Evolutionary conservation across 1,284 basidiomycete genomes (phyloP).

Genomic region (Rhodotorula sp.): DNA sequence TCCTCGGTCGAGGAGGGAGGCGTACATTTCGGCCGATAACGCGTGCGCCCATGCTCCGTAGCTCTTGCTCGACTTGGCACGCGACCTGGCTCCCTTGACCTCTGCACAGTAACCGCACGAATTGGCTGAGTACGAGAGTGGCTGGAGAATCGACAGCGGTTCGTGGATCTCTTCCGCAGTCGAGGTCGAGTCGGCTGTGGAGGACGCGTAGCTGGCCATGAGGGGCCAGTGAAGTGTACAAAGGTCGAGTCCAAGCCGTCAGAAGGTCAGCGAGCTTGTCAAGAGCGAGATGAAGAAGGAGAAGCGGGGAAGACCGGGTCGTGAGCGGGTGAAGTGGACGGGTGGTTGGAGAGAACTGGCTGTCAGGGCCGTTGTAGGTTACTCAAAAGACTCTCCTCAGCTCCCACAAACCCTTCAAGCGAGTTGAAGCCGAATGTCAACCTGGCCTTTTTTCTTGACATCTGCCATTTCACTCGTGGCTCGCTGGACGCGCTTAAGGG

Average conservation of each 20-base stretch:
- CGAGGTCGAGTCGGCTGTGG: neutral
- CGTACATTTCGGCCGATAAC: conserved; percentile 50
- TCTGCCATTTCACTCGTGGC: no score
- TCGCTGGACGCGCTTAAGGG: no score
- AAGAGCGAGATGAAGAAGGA: neutral
- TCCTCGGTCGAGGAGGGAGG: conserved; percentile 72
- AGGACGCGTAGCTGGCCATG: conserved; percentile 4
- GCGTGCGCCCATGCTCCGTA: conserved; percentile 41
- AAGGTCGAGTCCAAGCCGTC: neutral
- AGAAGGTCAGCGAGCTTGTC: neutral
- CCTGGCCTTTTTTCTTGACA: no score
- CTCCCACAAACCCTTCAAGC: no score
- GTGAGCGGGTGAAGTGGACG: no score
- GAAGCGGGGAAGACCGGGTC: no score
- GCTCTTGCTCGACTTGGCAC: conserved; percentile 22
- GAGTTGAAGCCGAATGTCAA: no score
- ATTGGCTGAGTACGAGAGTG: conserved; percentile 22
- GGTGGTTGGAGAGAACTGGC: no score
- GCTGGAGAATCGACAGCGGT: conserved; percentile 35
- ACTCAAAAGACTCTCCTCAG: no score
- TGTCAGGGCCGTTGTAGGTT: no score
- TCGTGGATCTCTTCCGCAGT: neutral
- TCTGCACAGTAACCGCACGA: conserved; percentile 38
- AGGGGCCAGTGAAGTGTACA: neutral
- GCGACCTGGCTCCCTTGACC: conserved; percentile 15